These are phyloP conservation scores for Periconia digitata DNA, from an alignment of 2,329 filamentous ascomycete genomes.

Conservation along the genomic window DNA sequence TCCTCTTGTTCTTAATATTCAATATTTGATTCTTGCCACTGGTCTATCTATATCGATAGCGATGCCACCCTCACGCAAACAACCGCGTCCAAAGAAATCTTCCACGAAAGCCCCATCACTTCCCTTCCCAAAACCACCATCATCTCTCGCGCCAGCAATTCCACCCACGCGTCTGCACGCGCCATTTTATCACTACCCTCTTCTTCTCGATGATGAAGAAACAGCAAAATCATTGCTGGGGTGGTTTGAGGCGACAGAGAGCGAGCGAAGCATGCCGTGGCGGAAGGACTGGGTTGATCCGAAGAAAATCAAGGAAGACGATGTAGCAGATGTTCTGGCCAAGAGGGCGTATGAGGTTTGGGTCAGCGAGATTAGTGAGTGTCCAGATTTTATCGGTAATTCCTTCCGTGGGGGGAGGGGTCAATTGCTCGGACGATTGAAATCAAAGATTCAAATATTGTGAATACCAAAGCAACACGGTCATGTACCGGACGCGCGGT, in stretches of 20 bases:
- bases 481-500: constrained; percentile 4
- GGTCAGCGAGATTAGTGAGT: constrained; percentile 63
- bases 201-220: constrained; percentile 23
- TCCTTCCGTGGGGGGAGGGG: background rate
- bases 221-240: constrained; percentile 23
- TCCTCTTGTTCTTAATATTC: too few species aligned
- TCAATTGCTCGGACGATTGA: background rate
- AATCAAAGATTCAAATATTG: background rate
- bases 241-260: constrained; percentile 36
- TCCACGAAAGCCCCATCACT: background rate
- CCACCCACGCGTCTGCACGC: constrained; percentile 31
- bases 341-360: constrained; percentile 65
- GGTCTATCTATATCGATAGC: too few species aligned
- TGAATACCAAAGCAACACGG: background rate
- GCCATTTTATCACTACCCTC: constrained; percentile 33
- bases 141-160: constrained; percentile 10
- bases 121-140: constrained; percentile 15
- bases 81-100: background rate
- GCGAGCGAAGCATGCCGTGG: constrained; percentile 41
- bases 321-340: constrained; percentile 46
- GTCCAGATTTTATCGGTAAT: background rate
- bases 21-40: too few species aligned
- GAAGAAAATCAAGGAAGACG: constrained; percentile 18
- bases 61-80: background rate
- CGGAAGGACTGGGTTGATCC: constrained; percentile 61